Percentiles rank a stretch among this genome's conserved stretches.
phyloP scores from a whole-genome alignment of 331 rosid genomes.

The Quercus phellos region DNA sequence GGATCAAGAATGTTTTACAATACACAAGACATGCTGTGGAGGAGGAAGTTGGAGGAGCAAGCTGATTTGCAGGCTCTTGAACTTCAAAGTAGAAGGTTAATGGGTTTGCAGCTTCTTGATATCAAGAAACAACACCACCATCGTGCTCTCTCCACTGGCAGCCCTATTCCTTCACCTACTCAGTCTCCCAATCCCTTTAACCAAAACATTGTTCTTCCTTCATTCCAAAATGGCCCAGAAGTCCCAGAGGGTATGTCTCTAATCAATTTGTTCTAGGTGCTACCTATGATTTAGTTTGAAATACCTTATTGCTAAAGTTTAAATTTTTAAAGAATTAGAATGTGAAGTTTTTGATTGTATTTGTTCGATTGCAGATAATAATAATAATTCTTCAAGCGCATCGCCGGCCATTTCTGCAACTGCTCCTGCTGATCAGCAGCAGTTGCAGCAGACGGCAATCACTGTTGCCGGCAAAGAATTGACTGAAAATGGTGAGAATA shows the following conservation, averaged over 20 bases:
- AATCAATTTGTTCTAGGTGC: neutral
- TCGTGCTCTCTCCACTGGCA: conserved; percentile 58
- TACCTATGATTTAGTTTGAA: no score
- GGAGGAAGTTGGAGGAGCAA: conserved; percentile 90
- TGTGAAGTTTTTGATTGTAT: conserved; percentile 13
- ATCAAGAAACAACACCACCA: conserved; percentile 79
- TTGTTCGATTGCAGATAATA: conserved; percentile 40
- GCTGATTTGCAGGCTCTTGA: conserved; percentile 90
- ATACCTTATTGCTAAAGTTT: no score
- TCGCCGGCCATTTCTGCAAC: conserved; percentile 24
- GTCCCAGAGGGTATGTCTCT: conserved; percentile 36
- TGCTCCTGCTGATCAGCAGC: conserved; percentile 28
- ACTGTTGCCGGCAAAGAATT: conserved; percentile 30
- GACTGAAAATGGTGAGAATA: conserved; percentile 31
- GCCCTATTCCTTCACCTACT: conserved; percentile 75
- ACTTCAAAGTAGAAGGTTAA: conserved; percentile 72
- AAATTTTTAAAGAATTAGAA: neutral
- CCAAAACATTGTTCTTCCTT: conserved; percentile 47
- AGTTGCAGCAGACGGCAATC: conserved; percentile 10
- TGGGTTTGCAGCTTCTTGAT: conserved; percentile 90
- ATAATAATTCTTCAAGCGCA: conserved; percentile 17
- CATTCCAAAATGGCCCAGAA: conserved; percentile 44
- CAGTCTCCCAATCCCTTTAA: conserved; percentile 64
- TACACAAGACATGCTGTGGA: conserved; percentile 79
- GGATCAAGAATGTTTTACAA: conserved; percentile 81